Conservation (phyloP, 2,329 filamentous ascomycete species). For the Aureobasidium zeae region DNA sequence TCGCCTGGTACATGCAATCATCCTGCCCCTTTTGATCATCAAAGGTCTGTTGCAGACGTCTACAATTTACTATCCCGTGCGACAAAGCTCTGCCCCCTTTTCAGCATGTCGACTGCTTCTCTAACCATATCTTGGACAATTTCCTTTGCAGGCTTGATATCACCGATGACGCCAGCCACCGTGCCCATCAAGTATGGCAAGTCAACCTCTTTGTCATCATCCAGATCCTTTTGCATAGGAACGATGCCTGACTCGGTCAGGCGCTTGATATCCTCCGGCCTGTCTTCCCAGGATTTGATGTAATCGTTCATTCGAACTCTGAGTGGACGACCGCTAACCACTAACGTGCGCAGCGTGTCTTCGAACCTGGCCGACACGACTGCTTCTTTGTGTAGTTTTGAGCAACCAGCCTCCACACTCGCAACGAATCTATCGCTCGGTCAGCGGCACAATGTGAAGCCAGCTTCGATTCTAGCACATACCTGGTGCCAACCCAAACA, state of each 20-base stretch:
- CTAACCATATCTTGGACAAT: constrained; percentile 89
- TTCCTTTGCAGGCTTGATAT: constrained; percentile 68
- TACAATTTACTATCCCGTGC: constrained; percentile 38
- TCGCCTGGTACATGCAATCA: too few relatives aligned
- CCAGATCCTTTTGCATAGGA: constrained; percentile 73
- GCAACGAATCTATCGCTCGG: constrained; percentile 56
- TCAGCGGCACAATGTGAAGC: background rate
- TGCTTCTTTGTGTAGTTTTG: constrained; percentile 70
- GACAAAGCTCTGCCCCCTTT: constrained; percentile 53
- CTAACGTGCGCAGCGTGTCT: constrained; percentile 73
- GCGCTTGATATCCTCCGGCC: constrained; percentile 63
- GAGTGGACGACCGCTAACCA: constrained; percentile 72
- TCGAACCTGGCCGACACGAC: constrained; percentile 72
- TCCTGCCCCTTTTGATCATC: too few relatives aligned
- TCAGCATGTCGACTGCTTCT: constrained; percentile 62
- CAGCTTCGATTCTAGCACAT: background rate
- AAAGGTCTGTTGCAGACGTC: too few relatives aligned
- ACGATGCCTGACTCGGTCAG: constrained; percentile 69
- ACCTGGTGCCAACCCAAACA: constrained; percentile 85
- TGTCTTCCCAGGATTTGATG: constrained; percentile 67
- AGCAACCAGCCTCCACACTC: constrained; percentile 68
- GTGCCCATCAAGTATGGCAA: constrained; percentile 89
- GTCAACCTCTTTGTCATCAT: constrained; percentile 68
- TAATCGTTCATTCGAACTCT: constrained; percentile 77
- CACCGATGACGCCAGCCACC: constrained; percentile 68